Evolutionary conservation across 345 rosid species (phyloP).

Genomic region (Noccaea caerulescens): DNA sequence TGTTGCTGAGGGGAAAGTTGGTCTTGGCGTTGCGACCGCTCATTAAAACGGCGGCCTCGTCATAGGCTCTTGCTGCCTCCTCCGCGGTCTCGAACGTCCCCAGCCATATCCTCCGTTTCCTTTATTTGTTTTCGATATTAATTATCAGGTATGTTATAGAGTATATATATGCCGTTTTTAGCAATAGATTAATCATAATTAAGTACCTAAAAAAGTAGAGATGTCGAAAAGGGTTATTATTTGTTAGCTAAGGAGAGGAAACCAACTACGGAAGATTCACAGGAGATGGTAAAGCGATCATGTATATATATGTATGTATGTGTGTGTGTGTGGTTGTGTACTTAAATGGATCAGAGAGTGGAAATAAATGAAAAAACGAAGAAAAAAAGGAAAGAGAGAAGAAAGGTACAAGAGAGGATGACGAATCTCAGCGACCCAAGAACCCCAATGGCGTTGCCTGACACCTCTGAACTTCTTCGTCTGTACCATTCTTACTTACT

Average conservation of each 20-base stretch:
- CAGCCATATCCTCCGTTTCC: constrained; percentile 84
- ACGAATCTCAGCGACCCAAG: constrained; percentile 90
- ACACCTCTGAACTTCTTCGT: constrained; percentile 90
- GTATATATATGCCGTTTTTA: neutral
- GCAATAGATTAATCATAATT: neutral
- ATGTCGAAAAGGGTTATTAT: constrained; percentile 16
- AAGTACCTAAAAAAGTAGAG: neutral
- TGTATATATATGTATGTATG: constrained; percentile 18
- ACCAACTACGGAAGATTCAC: neutral
- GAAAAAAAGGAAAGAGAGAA: constrained; percentile 33
- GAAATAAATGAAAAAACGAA: constrained; percentile 33
- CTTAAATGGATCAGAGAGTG: constrained; percentile 13
- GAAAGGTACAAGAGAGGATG: constrained; percentile 73
- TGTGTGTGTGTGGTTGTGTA: constrained; percentile 27
- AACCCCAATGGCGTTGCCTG: constrained; percentile 94
- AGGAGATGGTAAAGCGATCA: neutral
- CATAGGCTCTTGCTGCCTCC: constrained; percentile 77
- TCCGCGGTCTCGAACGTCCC: constrained; percentile 83
- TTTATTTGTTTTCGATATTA: constrained; percentile 1
- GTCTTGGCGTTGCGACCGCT: constrained; percentile 80
- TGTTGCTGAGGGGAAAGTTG: constrained; percentile 54
- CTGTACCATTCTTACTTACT: constrained; percentile 64
- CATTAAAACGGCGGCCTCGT: constrained; percentile 73
- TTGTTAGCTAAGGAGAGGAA: constrained; percentile 20
- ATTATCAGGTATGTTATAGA: constrained; percentile 20